Conservation (phyloP, 2,329 filamentous ascomycete species). For the Ciborinia camelliae region DNA sequence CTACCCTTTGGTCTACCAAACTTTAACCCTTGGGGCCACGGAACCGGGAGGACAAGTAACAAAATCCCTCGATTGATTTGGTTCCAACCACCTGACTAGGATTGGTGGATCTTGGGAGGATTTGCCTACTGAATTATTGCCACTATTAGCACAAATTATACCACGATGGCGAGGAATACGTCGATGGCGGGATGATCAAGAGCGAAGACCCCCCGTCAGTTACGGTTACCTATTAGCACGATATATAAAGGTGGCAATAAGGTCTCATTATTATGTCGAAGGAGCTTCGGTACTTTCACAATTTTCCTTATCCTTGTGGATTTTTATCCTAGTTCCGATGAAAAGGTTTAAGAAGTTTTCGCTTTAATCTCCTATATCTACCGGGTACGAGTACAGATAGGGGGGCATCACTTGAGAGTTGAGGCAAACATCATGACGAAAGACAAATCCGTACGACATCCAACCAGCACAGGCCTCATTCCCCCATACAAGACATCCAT, state of each 20-base stretch:
- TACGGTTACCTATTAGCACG: neutral
- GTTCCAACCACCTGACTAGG: constrained; percentile 2
- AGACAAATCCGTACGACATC: neutral
- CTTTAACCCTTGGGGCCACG: too few species aligned
- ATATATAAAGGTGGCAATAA: neutral
- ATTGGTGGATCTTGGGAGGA: neutral
- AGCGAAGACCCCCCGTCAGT: neutral
- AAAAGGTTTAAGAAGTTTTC: constrained; percentile 4
- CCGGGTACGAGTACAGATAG: neutral
- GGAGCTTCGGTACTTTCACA: neutral
- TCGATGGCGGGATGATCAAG: neutral
- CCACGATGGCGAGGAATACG: neutral
- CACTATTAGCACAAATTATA: neutral
- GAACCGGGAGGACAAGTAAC: neutral
- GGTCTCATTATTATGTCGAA: constrained; percentile 2
- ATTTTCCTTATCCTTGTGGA: neutral
- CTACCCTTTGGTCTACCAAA: constrained; percentile 10
- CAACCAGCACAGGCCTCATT: constrained; percentile 6
- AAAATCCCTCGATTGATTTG: neutral
- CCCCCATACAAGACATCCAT: neutral
- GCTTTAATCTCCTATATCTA: constrained; percentile 7
- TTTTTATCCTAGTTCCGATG: neutral
- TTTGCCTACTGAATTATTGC: neutral
- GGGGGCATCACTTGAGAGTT: neutral
- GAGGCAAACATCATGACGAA: neutral